Percentiles rank a stretch among this genome's conserved stretches.
Evolutionary conservation across 495 filamentous ascomycete genomes (phyloP).

Genomic region (Trichocladium antarcticum): DNA sequence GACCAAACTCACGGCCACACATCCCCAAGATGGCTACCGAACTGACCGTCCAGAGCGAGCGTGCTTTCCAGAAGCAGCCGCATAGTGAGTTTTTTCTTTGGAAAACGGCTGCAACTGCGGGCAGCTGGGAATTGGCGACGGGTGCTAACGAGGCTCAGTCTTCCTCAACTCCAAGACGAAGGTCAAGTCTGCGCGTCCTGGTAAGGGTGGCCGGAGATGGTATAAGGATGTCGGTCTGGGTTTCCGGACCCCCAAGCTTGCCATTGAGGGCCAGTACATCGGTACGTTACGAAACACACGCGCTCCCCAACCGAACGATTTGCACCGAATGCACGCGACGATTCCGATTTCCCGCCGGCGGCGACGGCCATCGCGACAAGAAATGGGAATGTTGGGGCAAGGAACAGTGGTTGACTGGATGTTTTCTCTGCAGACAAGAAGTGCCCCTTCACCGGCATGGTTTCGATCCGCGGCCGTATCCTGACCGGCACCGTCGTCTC

Average conservation of each 20-base stretch:
- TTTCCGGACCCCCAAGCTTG: conserved; percentile 93
- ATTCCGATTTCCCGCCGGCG: background rate
- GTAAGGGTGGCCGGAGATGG: conserved; percentile 86
- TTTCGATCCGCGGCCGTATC: conserved; percentile 99
- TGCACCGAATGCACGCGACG: conserved; percentile 5
- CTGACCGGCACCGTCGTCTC: conserved; percentile 96
- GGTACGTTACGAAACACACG: conserved; percentile 53
- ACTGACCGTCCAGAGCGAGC: conserved; percentile 95
- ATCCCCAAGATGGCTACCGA: conserved; percentile 92
- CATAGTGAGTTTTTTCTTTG: conserved; percentile 46
- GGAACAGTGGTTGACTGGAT: conserved; percentile 14
- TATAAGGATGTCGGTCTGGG: conserved; percentile 99
- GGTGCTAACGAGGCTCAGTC: too few relatives aligned
- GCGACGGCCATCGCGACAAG: background rate
- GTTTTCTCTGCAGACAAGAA: conserved; percentile 76
- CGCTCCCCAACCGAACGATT: conserved; percentile 4
- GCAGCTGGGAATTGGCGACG: conserved; percentile 3
- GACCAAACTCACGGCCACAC: too few relatives aligned
- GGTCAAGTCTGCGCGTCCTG: conserved; percentile 69
- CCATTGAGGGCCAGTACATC: conserved; percentile 97
- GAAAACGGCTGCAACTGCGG: background rate
- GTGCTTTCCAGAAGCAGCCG: conserved; percentile 98
- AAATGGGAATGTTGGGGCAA: background rate
- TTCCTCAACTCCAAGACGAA: conserved; percentile 92
- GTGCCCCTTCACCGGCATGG: conserved; percentile 96